A percentile compares a stretch with the other conserved stretches of the same genome.
Conservation (phyloP, 2,329 filamentous ascomycete species). For the Bertia moriformis region DNA sequence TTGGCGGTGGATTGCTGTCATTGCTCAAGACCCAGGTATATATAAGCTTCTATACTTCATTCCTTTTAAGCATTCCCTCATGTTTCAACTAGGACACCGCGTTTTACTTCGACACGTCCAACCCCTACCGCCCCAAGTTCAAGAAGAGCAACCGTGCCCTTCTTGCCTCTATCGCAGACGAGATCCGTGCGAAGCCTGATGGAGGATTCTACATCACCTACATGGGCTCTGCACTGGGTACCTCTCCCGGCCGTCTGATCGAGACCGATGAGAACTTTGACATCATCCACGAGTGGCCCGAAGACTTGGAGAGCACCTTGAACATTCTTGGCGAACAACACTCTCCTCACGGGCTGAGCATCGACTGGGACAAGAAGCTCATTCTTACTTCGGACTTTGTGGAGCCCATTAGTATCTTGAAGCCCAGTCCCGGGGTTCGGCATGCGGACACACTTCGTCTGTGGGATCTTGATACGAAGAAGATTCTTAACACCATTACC, state of each 20-base stretch:
- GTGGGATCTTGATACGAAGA: slow-evolving; percentile 36
- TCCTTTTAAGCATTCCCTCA: too few species aligned
- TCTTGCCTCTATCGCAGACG: slow-evolving; percentile 43
- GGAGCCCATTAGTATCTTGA: slow-evolving; percentile 43
- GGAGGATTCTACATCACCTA: slow-evolving; percentile 48
- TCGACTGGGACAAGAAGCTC: slow-evolving; percentile 40
- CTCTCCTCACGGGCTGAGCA: slow-evolving; percentile 40
- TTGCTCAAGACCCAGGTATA: slow-evolving; percentile 35
- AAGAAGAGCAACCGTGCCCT: slow-evolving; percentile 43
- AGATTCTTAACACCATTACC: slow-evolving; percentile 43
- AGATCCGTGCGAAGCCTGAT: slow-evolving; percentile 48
- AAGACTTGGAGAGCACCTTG: slow-evolving; percentile 34
- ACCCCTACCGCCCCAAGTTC: slow-evolving; percentile 44
- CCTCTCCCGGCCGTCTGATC: slow-evolving; percentile 40
- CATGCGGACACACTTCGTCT: slow-evolving; percentile 42
- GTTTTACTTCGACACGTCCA: slow-evolving; percentile 43
- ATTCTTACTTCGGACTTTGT: slow-evolving; percentile 51
- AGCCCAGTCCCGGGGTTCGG: slow-evolving; percentile 37
- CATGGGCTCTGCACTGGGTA: slow-evolving; percentile 44
- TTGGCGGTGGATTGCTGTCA: slow-evolving; percentile 41
- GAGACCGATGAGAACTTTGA: slow-evolving; percentile 44
- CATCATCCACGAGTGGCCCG: slow-evolving; percentile 48
- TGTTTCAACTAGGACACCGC: slow-evolving; percentile 34
- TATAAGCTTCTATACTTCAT: too few species aligned
- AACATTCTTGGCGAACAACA: slow-evolving; percentile 47